A percentile compares a stretch with the other conserved stretches of the same genome.
These are phyloP conservation scores for Dioszegia aurantiaca DNA, from an alignment of 768 basidiomycete species.

Conservation along the genomic window DNA sequence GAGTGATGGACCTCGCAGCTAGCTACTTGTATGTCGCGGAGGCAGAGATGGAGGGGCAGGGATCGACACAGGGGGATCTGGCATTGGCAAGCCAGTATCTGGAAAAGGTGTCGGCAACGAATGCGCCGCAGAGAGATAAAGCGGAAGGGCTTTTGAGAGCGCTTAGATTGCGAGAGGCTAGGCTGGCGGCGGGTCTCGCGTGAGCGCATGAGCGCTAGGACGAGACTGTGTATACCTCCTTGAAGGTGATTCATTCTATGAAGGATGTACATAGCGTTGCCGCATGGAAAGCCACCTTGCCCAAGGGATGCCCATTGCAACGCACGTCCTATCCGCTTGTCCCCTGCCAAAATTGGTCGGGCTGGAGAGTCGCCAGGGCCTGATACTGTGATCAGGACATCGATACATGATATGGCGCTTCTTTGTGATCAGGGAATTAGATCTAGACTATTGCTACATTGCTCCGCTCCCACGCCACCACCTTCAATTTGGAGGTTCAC, in stretches of 20 bases:
- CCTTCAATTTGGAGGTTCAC: too few species aligned
- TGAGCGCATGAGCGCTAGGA: too few species aligned
- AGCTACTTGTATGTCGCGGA: conserved; percentile 83
- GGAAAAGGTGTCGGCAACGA: conserved; percentile 70
- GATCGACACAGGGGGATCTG: conserved; percentile 54
- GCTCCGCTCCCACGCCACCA: too few species aligned
- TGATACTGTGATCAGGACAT: too few species aligned
- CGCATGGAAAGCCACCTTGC: too few species aligned
- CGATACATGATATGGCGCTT: too few species aligned
- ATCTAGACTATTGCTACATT: background rate
- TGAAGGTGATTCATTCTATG: too few species aligned
- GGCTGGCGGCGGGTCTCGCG: conserved; percentile 10
- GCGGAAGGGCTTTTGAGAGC: conserved; percentile 65
- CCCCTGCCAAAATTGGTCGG: too few species aligned
- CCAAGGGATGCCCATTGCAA: too few species aligned
- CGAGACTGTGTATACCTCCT: background rate
- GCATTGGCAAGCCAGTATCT: conserved; percentile 68
- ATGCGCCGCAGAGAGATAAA: conserved; percentile 73
- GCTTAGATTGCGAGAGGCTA: conserved; percentile 57
- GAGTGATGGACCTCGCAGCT: conserved; percentile 67
- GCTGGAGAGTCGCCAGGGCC: too few species aligned
- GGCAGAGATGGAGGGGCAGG: conserved; percentile 59
- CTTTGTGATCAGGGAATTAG: background rate
- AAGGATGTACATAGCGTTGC: too few species aligned
- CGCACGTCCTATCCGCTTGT: too few species aligned